phyloP scores from a whole-genome alignment of 202 grass and related monocot species.

The Digitaria exilis region DNA sequence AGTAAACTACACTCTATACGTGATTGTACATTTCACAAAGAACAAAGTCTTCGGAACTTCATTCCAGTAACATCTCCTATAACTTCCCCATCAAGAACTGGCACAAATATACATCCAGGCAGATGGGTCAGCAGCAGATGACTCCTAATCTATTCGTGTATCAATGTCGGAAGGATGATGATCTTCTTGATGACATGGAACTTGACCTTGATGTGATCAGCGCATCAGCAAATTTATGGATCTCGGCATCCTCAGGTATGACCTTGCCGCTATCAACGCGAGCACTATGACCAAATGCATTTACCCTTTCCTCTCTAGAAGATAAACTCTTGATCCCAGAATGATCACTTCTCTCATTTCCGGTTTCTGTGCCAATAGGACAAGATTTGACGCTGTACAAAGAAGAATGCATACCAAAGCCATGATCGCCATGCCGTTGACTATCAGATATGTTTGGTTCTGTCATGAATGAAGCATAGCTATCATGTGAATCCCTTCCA shows the following conservation, averaged over 20 bases:
- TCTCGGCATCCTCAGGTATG: conserved; percentile 51
- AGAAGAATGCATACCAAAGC: conserved; percentile 47
- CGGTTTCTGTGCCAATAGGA: conserved; percentile 23
- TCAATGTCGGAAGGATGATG: conserved; percentile 50
- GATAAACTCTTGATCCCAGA: conserved; percentile 13
- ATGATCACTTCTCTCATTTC: conserved; percentile 43
- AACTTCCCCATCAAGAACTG: conserved; percentile 43
- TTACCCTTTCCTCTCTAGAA: conserved; percentile 40
- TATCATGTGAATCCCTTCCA: conserved; percentile 59
- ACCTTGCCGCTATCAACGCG: conserved; percentile 30
- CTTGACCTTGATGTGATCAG: conserved; percentile 52
- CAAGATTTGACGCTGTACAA: conserved; percentile 40
- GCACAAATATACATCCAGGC: conserved; percentile 51
- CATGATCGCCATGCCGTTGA: conserved; percentile 23
- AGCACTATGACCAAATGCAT: conserved; percentile 31
- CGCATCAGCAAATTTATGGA: conserved; percentile 70
- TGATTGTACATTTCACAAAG: conserved; percentile 42
- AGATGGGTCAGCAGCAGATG: conserved; percentile 31
- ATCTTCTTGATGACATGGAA: conserved; percentile 53
- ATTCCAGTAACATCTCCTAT: conserved; percentile 41
- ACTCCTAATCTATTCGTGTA: conserved; percentile 45
- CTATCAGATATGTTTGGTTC: conserved; percentile 36
- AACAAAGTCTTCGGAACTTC: conserved; percentile 29
- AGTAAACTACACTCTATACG: conserved; percentile 49
- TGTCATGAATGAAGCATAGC: conserved; percentile 62